phyloP scores from a whole-genome alignment of 352 stramenopile species.

The Poterioochromonas sp. region DNA sequence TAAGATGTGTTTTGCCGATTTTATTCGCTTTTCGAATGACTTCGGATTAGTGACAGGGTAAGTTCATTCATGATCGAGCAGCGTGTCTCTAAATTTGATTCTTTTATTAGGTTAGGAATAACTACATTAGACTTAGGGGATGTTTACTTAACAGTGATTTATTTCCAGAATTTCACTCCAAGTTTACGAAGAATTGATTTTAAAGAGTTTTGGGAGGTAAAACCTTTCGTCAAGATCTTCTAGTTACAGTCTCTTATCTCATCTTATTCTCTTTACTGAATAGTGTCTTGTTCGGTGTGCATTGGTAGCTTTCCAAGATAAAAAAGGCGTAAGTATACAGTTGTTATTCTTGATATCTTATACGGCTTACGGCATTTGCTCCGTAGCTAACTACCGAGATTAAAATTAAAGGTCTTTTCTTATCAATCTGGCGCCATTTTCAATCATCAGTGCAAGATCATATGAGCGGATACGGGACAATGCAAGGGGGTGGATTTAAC shows the following conservation, averaged over 20 bases:
- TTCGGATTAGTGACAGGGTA: conserved; percentile 41
- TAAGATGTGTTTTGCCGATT: conserved; percentile 42
- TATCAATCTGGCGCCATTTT: conserved; percentile 42
- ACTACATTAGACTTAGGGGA: conserved; percentile 41
- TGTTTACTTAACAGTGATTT: conserved; percentile 39
- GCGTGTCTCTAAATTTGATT: not conserved
- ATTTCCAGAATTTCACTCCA: conserved; percentile 22
- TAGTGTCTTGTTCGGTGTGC: conserved; percentile 42
- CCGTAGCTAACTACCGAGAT: conserved; percentile 25
- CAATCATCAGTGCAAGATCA: not conserved
- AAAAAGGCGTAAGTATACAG: no score
- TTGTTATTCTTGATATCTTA: no score
- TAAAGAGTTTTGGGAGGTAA: conserved; percentile 44
- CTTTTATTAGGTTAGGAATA: conserved; percentile 29
- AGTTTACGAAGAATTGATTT: conserved; percentile 42
- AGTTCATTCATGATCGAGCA: not conserved
- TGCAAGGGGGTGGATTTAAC: conserved; percentile 13
- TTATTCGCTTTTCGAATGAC: conserved; percentile 44
- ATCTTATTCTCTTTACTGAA: not conserved
- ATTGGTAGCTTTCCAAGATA: conserved; percentile 37
- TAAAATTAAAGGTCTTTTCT: conserved; percentile 36
- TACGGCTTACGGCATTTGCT: no score
- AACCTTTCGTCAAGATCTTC: not conserved
- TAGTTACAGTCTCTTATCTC: not conserved
- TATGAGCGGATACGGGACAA: conserved; percentile 13